Evolutionary conservation across 176 grass and related monocot genomes (phyloP), one percentile per base, ranked within the genome.

Genomic region (Calamus simplicifolius): DNA sequence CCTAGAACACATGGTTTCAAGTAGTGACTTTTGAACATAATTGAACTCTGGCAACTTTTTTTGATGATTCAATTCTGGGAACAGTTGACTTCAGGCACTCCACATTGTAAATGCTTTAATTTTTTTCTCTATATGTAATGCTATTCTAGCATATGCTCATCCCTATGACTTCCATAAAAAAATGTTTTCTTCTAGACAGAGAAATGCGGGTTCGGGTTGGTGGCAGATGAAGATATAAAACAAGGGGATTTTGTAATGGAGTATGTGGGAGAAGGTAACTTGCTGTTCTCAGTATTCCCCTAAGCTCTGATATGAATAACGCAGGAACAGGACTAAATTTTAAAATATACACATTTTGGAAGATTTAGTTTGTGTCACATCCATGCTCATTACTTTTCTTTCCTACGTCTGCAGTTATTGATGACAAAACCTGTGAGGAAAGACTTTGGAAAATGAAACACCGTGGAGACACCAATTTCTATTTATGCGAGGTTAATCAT

Each of bases 401-500:
- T 19, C 53, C 49, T 49, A 70, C 61, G 71, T 72, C 59, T 76
- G 14, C 53, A 97, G 92, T 97, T 76, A 82, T 91, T 74, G 87
- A 97, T 82, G 87, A 91, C 62, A 97, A 72, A 85, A 63, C 78
- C 57, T 97, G 92, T 62, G 92, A 97, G 82, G 69, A 85, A 68
- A 97, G 92, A 74, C 76, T 97, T 59, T 97, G 92, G 92, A 82
- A 77, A 77, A 97, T 88, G 87, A 97, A 82, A 81, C 72, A 83
- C 60, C 79, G 77, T 59, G 29, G 81, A 62, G 73, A 84, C 64
- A 88, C 84, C 72, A 85, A 97, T 61, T 97, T 91, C 62, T 97
- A 97, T 57, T 78, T 97, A 19, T 97, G 92, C 57, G 92, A 97
- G 75, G 75, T 91, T 63, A 91, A 69, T 73, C 89, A 86, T 59